Percentiles rank a stretch among this genome's conserved stretches.
phyloP scores from a whole-genome alignment of 495 filamentous ascomycete species.

The Hypomontagnella submonticulosa region DNA sequence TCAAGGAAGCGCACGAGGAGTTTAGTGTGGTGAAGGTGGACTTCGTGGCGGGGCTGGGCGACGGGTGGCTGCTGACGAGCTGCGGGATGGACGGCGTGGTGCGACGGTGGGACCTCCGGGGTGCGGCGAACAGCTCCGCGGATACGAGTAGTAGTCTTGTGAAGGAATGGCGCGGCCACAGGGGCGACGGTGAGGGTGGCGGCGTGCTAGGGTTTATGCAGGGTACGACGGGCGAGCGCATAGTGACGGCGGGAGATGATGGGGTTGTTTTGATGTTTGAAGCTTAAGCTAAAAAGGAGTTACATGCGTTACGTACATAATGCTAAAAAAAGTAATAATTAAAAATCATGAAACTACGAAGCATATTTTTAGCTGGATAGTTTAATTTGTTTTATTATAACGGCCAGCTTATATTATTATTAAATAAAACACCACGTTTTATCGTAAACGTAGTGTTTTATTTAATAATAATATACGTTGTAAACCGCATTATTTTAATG shows the following conservation, averaged over 20 bases:
- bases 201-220: conserved; percentile 92
- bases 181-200: conserved; percentile 82
- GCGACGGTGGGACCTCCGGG: conserved; percentile 85
- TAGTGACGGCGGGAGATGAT: conserved; percentile 93
- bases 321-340: not conserved
- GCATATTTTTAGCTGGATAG: no score
- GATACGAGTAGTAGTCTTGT: conserved; percentile 73
- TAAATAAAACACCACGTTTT: no score
- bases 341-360: no score
- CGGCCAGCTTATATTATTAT: no score
- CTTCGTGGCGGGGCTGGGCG: conserved; percentile 66
- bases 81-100: conserved; percentile 91
- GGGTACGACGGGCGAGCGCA: conserved; percentile 69
- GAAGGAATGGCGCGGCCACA: conserved; percentile 85
- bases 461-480: no score
- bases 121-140: conserved; percentile 72
- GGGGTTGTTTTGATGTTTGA: conserved; percentile 77
- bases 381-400: no score
- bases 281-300: conserved; percentile 50
- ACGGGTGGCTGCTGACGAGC: conserved; percentile 76
- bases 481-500: no score
- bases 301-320: conserved; percentile 5
- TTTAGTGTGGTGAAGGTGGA: conserved; percentile 90
- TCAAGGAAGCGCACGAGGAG: conserved; percentile 83
- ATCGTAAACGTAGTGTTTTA: no score